A percentile compares a stretch with the other conserved stretches of the same genome.
These are phyloP conservation scores for Rasamsonia emersonii DNA, from an alignment of 2,329 filamentous ascomycete genomes.

Conservation along the genomic window DNA sequence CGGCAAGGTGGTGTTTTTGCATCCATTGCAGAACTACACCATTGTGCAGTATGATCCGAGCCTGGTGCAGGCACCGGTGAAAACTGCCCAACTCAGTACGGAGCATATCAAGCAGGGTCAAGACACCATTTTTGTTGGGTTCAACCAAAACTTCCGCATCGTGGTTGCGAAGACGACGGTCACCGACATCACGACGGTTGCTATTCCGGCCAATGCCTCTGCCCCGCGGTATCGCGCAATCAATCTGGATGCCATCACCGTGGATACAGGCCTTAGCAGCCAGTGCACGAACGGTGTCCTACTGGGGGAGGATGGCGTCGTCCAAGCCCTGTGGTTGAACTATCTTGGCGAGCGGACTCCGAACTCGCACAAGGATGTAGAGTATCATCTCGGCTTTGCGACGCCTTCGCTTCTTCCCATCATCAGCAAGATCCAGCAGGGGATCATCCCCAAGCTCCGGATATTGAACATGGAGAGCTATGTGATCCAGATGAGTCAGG, in stretches of 20 bases:
- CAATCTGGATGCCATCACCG: constrained; percentile 93
- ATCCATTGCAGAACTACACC: constrained; percentile 93
- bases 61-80: constrained; percentile 86
- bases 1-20: constrained; percentile 89
- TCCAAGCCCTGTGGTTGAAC: constrained; percentile 92
- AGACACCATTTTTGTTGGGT: constrained; percentile 94
- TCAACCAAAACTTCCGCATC: constrained; percentile 89
- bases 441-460: constrained; percentile 68
- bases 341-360: constrained; percentile 85
- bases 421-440: constrained; percentile 75
- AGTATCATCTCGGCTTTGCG: constrained; percentile 89
- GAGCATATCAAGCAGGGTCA: constrained; percentile 85
- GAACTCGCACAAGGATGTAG: constrained; percentile 76
- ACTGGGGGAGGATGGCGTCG: constrained; percentile 78
- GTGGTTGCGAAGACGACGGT: constrained; percentile 91
- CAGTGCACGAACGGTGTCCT: constrained; percentile 94
- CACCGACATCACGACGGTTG: constrained; percentile 94
- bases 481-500: constrained; percentile 93
- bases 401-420: constrained; percentile 84
- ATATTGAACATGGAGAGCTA: constrained; percentile 93
- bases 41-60: constrained; percentile 90
- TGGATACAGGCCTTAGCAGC: constrained; percentile 83
- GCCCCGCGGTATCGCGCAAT: constrained; percentile 90
- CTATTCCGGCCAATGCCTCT: constrained; percentile 85
- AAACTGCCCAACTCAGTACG: constrained; percentile 74